Evolutionary conservation across 169 alveolate species (phyloP), one percentile per base, ranked within the genome.

Genomic region (Pseudocohnilembus persalinus): DNA sequence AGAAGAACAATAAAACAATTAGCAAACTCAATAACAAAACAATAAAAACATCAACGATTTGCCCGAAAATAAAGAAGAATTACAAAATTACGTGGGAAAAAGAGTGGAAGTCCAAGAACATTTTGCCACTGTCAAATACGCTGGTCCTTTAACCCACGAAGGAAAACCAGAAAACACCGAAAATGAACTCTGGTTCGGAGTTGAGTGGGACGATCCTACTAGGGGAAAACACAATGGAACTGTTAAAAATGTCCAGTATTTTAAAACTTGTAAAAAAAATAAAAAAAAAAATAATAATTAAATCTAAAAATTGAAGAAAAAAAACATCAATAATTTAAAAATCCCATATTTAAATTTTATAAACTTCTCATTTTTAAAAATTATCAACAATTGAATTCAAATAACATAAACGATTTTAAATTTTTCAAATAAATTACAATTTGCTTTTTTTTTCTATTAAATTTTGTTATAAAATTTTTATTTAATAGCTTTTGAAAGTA

Each of bases 161-260:
- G 88, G 88, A 74, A 89, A 80, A 74, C 95, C 90, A 87, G 90
- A 89, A 82, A 82, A 87, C 78, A 89, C 77, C n/a, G 95, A 90
- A 28, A 81, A 86, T 25, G 77, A 86, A 74, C 29, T 92, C 64
- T 92, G 95, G 95, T 63, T 87, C 25, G 95, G 95, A 1, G 85
- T 92, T 26, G 93, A 92, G 80, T 92, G 95, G 95, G 95, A 92
- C 77, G 89, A 92, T 77, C 80, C 77, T 82, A 81, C 85, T 1
- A 87, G 95, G 85, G 95, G 95, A 63, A 92, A 85, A 74, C 95
- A 92, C 79, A 92, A 92, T 83, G 93, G 95, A 16, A 89, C 91
- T 29, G 95, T 92, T 28, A 87, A 87, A 83, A 89, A 88, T 4
- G 85, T 79, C 86, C 79, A 85, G 82, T 92, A 92, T 85, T 92